Evolutionary conservation across 2,329 filamentous ascomycete species (phyloP).

Genomic region (Aspergillus pseudotamarii): DNA sequence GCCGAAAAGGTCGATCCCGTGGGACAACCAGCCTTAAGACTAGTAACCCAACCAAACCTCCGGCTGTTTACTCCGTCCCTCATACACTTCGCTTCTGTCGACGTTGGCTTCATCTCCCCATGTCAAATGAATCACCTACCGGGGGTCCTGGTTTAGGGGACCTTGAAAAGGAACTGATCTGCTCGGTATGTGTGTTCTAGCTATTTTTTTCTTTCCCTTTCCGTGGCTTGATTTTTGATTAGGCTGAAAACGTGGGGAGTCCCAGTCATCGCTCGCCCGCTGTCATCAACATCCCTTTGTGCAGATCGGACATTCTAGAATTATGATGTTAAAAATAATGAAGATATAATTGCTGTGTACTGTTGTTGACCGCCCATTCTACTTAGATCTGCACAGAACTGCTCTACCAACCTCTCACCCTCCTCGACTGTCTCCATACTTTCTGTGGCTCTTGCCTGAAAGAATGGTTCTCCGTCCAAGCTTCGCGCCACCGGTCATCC

Average conservation of each 20-base stretch:
- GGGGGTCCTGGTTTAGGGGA: conserved; percentile 55
- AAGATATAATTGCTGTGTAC: not conserved
- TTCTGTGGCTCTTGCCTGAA: conserved; percentile 95
- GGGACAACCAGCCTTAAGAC: not conserved
- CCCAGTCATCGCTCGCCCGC: not conserved
- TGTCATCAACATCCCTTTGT: not conserved
- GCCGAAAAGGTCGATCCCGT: not conserved
- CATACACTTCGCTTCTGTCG: not conserved
- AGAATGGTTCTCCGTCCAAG: conserved; percentile 91
- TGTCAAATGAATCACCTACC: conserved; percentile 20
- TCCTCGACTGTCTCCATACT: conserved; percentile 91
- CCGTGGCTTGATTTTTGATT: not conserved
- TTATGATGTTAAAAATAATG: not conserved
- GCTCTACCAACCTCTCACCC: conserved; percentile 84
- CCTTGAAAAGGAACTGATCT: conserved; percentile 91
- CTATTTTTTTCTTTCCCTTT: conserved; percentile 11
- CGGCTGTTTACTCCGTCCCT: conserved; percentile 1
- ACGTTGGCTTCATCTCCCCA: conserved; percentile 9
- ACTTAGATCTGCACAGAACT: conserved; percentile 92
- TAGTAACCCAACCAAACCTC: not conserved
- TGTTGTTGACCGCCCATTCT: conserved; percentile 5
- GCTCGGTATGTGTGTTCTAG: conserved; percentile 69
- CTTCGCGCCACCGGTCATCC: conserved; percentile 54
- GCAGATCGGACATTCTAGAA: not conserved
- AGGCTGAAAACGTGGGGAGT: conserved; percentile 3